Conservation (phyloP, 148 eudicot species). For the Chenopodium quinoa region DNA sequence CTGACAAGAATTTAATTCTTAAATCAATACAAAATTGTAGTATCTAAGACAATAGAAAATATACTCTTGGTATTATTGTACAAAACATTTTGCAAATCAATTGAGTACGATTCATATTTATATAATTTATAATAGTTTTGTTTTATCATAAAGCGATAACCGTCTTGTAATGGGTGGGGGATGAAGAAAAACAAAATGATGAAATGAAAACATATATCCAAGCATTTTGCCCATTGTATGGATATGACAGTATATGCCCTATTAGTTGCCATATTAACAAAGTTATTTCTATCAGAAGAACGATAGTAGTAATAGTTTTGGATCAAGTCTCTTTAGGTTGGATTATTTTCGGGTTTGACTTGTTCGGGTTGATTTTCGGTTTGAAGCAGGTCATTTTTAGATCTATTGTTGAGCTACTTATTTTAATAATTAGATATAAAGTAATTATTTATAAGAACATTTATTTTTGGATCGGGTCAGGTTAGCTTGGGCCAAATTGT, state of each 20-base stretch:
- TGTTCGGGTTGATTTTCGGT: too few species aligned
- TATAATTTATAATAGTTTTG: not conserved
- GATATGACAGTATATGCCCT: not conserved
- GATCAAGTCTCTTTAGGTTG: too few species aligned
- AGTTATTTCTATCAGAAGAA: not conserved
- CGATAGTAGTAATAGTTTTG: too few species aligned
- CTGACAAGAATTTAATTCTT: slow-evolving; percentile 15
- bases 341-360: too few species aligned
- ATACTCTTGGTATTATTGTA: not conserved
- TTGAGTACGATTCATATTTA: not conserved
- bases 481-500: too few species aligned
- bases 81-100: not conserved
- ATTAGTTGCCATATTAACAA: not conserved
- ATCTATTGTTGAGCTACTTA: too few species aligned
- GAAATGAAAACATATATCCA: not conserved
- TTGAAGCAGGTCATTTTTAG: too few species aligned
- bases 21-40: not conserved
- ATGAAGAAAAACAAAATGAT: not conserved
- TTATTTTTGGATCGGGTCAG: too few species aligned
- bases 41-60: not conserved
- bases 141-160: not conserved
- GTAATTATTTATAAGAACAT: too few species aligned
- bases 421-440: too few species aligned
- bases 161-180: not conserved
- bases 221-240: not conserved